Evolutionary conservation across 2,329 filamentous ascomycete species (phyloP).

Genomic region (Fonsecaea monophora): DNA sequence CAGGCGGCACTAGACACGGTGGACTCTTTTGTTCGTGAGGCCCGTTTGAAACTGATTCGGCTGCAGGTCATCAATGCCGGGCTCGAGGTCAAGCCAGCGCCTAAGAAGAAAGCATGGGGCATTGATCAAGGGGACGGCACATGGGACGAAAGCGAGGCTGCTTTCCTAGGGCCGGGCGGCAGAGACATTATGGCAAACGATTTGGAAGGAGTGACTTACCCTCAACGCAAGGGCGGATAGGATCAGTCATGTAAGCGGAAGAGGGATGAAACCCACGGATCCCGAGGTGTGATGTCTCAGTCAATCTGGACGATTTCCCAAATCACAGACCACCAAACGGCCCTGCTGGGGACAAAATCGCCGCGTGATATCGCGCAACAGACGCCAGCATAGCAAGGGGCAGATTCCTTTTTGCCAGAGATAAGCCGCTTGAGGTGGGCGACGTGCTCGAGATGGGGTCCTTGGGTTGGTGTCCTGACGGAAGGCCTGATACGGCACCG

Average conservation of each 20-base stretch:
- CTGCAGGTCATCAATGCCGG: slow-evolving; percentile 78
- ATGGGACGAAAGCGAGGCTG: slow-evolving; percentile 22
- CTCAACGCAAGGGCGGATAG: slow-evolving; percentile 31
- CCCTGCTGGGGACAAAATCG: not conserved
- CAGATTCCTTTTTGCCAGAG: slow-evolving; percentile 6
- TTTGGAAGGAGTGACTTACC: slow-evolving; percentile 6
- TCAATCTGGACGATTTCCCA: not conserved
- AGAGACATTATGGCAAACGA: slow-evolving; percentile 18
- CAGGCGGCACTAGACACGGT: slow-evolving; percentile 71
- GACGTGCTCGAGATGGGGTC: not conserved
- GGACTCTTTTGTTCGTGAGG: slow-evolving; percentile 73
- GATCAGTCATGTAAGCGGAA: slow-evolving; percentile 20
- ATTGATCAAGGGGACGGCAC: slow-evolving; percentile 15
- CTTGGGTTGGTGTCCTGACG: not conserved
- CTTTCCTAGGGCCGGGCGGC: slow-evolving; percentile 14
- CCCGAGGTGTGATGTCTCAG: not conserved
- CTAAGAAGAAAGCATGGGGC: slow-evolving; percentile 33
- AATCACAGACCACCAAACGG: not conserved
- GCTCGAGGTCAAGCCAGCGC: slow-evolving; percentile 67
- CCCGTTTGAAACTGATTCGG: slow-evolving; percentile 76
- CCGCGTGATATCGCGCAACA: not conserved
- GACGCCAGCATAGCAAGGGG: not conserved
- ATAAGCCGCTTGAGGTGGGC: slow-evolving; percentile 2
- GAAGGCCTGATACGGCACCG: slow-evolving; percentile 15
- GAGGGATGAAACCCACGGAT: slow-evolving; percentile 1